phyloP scores from a whole-genome alignment of 2,329 filamentous ascomycete genomes.

The Mariannaea elegans region DNA sequence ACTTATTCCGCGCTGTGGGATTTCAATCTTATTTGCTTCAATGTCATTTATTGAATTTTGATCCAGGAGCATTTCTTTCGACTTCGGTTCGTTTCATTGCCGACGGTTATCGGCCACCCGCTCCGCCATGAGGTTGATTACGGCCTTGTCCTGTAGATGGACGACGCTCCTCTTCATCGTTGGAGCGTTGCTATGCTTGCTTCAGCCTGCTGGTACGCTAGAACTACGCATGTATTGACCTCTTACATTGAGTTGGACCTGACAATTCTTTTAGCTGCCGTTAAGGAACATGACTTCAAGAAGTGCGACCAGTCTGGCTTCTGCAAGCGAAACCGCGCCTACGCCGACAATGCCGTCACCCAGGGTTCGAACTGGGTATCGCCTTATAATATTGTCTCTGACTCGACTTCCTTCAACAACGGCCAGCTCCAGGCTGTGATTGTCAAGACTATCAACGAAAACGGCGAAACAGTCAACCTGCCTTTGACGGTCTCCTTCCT shows the following conservation, averaged over 20 bases:
- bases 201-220: slow-evolving; percentile 70
- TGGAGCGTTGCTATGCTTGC: slow-evolving; percentile 65
- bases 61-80: slow-evolving; percentile 1
- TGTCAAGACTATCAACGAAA: slow-evolving; percentile 76
- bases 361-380: slow-evolving; percentile 76
- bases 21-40: background rate
- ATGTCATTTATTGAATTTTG: slow-evolving; percentile 9
- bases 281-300: slow-evolving; percentile 98
- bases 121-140: slow-evolving; percentile 59
- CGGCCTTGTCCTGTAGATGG: slow-evolving; percentile 68
- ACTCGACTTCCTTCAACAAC: slow-evolving; percentile 78
- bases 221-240: too few species aligned
- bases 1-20: slow-evolving; percentile 18
- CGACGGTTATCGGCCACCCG: slow-evolving; percentile 29
- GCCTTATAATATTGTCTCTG: slow-evolving; percentile 79
- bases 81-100: slow-evolving; percentile 19
- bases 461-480: slow-evolving; percentile 75
- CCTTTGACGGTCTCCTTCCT: slow-evolving; percentile 90
- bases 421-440: slow-evolving; percentile 83
- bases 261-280: slow-evolving; percentile 65
- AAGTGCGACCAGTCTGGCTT: slow-evolving; percentile 96
- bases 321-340: slow-evolving; percentile 92
- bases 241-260: slow-evolving; percentile 14
- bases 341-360: slow-evolving; percentile 78
- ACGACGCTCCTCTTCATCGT: slow-evolving; percentile 69